These are phyloP conservation scores for Strigomonas culicis DNA, from an alignment of 208 protist species.

Conservation along the genomic window DNA sequence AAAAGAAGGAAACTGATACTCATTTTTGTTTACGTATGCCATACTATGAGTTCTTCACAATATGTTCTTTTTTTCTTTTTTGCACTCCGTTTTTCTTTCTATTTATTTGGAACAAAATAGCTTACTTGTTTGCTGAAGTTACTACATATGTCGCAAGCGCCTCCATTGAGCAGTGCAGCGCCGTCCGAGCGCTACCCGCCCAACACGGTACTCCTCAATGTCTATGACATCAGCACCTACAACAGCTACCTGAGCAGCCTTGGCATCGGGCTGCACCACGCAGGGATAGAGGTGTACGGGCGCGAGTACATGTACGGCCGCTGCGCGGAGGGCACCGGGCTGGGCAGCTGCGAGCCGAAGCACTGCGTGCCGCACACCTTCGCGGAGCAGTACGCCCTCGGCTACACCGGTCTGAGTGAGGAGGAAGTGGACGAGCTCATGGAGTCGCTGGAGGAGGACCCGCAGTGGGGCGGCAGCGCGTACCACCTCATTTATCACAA, in stretches of 20 bases:
- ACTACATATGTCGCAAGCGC: no score
- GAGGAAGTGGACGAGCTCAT: slow-evolving; percentile 30
- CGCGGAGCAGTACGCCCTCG: slow-evolving; percentile 67
- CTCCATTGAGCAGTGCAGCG: background rate
- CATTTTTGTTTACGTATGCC: no score
- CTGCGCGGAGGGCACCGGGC: slow-evolving; percentile 32
- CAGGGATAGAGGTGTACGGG: slow-evolving; percentile 70
- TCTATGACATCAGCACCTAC: slow-evolving; percentile 54
- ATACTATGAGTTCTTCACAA: no score
- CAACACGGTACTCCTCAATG: slow-evolving; percentile 66
- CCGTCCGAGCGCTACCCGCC: background rate
- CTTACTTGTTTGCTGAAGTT: no score
- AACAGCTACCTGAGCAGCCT: slow-evolving; percentile 49
- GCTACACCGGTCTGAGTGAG: slow-evolving; percentile 35
- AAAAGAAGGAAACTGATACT: no score
- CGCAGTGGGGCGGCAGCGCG: slow-evolving; percentile 31
- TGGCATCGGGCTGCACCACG: slow-evolving; percentile 65
- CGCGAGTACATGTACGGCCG: slow-evolving; percentile 55
- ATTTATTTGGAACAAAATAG: background rate
- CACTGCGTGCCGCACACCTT: slow-evolving; percentile 59
- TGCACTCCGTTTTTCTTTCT: background rate
- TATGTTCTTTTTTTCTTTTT: slow-evolving; percentile 8
- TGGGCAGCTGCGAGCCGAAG: slow-evolving; percentile 35
- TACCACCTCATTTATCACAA: slow-evolving; percentile 76
- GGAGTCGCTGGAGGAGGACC: slow-evolving; percentile 20